Evolutionary conservation across 805 yeast species (phyloP).

Genomic region (Starmerella asiatica): DNA sequence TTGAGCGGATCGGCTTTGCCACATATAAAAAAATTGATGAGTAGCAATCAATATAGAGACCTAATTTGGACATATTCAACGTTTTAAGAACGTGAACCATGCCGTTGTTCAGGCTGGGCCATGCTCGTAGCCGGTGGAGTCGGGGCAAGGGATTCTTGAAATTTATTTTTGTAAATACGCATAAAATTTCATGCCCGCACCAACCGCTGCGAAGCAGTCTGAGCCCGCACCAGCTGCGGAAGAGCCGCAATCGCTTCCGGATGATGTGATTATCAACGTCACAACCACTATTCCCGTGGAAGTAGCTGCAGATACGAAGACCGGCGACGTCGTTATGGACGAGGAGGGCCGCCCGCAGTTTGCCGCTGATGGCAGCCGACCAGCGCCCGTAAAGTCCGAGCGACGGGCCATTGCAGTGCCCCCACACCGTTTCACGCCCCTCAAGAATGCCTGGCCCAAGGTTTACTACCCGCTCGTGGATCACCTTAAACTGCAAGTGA

Average conservation of each 20-base stretch:
- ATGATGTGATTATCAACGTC: slow-evolving; percentile 36
- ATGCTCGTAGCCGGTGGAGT: too few relatives aligned
- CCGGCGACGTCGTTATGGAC: slow-evolving; percentile 44
- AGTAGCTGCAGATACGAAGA: slow-evolving; percentile 8
- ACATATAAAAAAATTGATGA: too few relatives aligned
- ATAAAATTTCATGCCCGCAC: slow-evolving; percentile 25
- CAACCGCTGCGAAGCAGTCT: slow-evolving; percentile 25
- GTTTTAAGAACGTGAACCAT: too few relatives aligned
- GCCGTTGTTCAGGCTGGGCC: too few relatives aligned
- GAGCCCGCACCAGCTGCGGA: slow-evolving; percentile 24
- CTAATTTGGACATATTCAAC: too few relatives aligned
- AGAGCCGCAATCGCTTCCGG: slow-evolving; percentile 25
- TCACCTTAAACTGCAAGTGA: slow-evolving; percentile 83
- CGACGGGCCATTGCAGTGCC: slow-evolving; percentile 86
- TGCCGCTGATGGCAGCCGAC: slow-evolving; percentile 53
- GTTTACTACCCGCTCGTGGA: slow-evolving; percentile 93
- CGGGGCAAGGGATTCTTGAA: too few relatives aligned
- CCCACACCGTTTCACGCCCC: slow-evolving; percentile 93
- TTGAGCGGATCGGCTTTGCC: too few relatives aligned
- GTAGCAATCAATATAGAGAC: too few relatives aligned
- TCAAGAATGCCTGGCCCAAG: slow-evolving; percentile 81
- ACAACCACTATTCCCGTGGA: slow-evolving; percentile 25
- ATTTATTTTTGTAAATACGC: neutral
- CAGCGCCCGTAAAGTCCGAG: slow-evolving; percentile 62
- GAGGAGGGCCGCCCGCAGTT: slow-evolving; percentile 82